These are phyloP conservation scores for Talaromyces thailandensis DNA, from an alignment of 495 filamentous ascomycete genomes.

Conservation along the genomic window DNA sequence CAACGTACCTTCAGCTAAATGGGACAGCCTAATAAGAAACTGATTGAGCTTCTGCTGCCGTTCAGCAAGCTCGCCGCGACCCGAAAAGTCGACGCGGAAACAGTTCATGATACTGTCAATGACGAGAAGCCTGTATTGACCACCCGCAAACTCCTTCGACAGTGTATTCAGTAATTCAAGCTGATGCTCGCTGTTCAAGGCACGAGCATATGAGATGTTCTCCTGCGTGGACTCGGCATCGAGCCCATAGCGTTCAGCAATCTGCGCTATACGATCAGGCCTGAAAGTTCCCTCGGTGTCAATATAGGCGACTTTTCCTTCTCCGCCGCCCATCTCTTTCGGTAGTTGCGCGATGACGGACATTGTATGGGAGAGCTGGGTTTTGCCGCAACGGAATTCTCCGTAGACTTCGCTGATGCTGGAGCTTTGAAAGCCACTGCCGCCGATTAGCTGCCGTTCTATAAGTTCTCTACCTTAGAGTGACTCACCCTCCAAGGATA, in stretches of 20 bases:
- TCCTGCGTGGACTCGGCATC: constrained; percentile 59
- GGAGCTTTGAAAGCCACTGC: constrained; percentile 69
- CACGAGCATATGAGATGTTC: constrained; percentile 67
- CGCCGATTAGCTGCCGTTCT: neutral
- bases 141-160: constrained; percentile 54
- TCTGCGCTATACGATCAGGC: constrained; percentile 62
- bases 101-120: constrained; percentile 76
- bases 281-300: constrained; percentile 76
- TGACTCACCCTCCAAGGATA: constrained; percentile 55
- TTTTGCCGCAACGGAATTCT: constrained; percentile 74
- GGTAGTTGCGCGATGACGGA: constrained; percentile 53
- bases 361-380: constrained; percentile 61
- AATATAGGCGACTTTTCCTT: constrained; percentile 74
- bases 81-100: constrained; percentile 67
- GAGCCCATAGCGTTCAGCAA: constrained; percentile 65
- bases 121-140: constrained; percentile 63
- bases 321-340: constrained; percentile 60
- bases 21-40: constrained; percentile 59
- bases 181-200: constrained; percentile 70
- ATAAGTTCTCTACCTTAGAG: neutral
- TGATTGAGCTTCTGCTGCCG: constrained; percentile 68
- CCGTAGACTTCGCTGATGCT: constrained; percentile 68
- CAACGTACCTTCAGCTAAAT: constrained; percentile 60
- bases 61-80: constrained; percentile 67
- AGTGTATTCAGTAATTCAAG: constrained; percentile 60